Percentiles rank a stretch among this genome's conserved stretches.
phyloP scores from a whole-genome alignment of 2,329 filamentous ascomycete species.

The Ramichloridium luteum region DNA sequence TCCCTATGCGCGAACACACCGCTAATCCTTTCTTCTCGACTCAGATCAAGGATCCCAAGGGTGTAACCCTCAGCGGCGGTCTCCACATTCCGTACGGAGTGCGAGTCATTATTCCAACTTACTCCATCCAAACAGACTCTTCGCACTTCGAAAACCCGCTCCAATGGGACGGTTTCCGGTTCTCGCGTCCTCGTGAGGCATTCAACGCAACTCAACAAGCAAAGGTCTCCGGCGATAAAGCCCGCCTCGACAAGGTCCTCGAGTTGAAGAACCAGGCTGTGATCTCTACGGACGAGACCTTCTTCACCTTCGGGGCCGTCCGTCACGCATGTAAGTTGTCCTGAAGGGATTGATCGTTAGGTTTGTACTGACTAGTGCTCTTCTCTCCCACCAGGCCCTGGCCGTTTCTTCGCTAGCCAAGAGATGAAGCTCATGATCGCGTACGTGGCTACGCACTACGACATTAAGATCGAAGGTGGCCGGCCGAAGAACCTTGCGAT shows the following conservation, averaged over 20 bases:
- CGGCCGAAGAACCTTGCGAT: not conserved
- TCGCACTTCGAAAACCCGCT: slow-evolving; percentile 15
- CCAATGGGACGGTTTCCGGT: slow-evolving; percentile 19
- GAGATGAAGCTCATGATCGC: slow-evolving; percentile 37
- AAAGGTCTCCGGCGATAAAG: slow-evolving; percentile 1
- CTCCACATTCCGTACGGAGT: slow-evolving; percentile 13
- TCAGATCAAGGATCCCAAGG: slow-evolving; percentile 15
- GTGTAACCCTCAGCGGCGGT: slow-evolving; percentile 17
- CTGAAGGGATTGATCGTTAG: not conserved
- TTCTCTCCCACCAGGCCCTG: slow-evolving; percentile 12
- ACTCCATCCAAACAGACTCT: slow-evolving; percentile 18
- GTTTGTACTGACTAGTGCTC: no score
- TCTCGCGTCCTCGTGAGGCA: slow-evolving; percentile 9
- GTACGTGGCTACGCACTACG: slow-evolving; percentile 31
- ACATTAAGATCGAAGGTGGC: slow-evolving; percentile 17
- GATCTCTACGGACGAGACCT: slow-evolving; percentile 13
- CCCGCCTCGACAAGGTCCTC: slow-evolving; percentile 2
- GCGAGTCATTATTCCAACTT: slow-evolving; percentile 12
- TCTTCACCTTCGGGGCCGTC: slow-evolving; percentile 17
- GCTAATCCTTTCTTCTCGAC: no score
- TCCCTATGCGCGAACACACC: no score
- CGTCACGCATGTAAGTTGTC: slow-evolving; percentile 13
- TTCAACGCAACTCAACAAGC: not conserved
- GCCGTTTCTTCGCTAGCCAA: slow-evolving; percentile 35
- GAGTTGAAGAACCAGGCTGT: slow-evolving; percentile 10